A percentile compares a stretch with the other conserved stretches of the same genome.
Conservation (phyloP, 163 green algal genomes). For the Chloromonas sp. region DNA sequence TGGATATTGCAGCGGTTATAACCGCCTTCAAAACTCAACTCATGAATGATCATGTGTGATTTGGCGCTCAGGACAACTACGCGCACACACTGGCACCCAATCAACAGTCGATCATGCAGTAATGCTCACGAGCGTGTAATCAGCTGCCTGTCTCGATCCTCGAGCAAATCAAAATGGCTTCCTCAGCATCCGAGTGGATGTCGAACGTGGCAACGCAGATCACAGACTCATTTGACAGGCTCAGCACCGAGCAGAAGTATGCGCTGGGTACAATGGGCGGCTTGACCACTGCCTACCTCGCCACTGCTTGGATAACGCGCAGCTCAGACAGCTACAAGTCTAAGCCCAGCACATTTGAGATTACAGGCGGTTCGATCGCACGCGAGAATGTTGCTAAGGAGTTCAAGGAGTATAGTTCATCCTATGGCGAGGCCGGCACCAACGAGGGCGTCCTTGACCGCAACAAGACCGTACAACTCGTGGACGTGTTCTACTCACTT, state of each 20-base stretch:
- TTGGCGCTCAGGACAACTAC: too few species aligned
- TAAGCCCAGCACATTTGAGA: constrained; percentile 58
- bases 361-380: constrained; percentile 65
- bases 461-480: constrained; percentile 40
- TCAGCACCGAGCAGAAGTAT: constrained; percentile 24
- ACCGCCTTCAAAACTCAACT: too few species aligned
- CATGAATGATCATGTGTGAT: too few species aligned
- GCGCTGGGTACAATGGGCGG: constrained; percentile 16
- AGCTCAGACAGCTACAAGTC: constrained; percentile 19
- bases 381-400: constrained; percentile 52
- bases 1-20: too few species aligned
- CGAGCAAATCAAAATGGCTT: too few species aligned
- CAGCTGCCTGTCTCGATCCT: too few species aligned
- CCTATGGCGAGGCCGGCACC: constrained; percentile 46
- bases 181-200: neutral
- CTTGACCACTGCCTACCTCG: constrained; percentile 14
- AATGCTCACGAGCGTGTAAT: neutral
- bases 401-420: constrained; percentile 51
- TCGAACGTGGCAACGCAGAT: neutral
- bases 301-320: neutral
- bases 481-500: constrained; percentile 82
- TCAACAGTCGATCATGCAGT: neutral
- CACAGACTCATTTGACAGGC: constrained; percentile 10
- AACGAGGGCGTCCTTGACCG: constrained; percentile 21
- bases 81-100: neutral